Conservation (phyloP, 2,329 filamentous ascomycete species). For the Fusarium dlaminii region DNA sequence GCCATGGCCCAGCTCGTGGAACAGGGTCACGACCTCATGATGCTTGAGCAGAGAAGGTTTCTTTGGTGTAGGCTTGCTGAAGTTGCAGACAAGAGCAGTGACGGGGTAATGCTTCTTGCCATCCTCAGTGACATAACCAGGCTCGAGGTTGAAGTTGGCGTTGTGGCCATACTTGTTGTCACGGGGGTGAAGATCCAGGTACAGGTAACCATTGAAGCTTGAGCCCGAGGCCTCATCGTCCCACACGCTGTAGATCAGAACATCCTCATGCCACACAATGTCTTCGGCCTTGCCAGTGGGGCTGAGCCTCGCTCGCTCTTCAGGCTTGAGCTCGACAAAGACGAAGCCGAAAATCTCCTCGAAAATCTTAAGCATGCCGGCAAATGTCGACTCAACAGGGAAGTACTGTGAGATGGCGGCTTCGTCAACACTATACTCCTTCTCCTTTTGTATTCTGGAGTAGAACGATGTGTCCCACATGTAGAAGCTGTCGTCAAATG, state of each 20-base stretch:
- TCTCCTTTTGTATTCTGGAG: slow-evolving; percentile 81
- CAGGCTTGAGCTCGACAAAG: slow-evolving; percentile 76
- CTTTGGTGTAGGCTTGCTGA: slow-evolving; percentile 79
- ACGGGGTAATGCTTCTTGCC: slow-evolving; percentile 79
- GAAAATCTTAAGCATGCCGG: slow-evolving; percentile 84
- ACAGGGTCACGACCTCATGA: slow-evolving; percentile 82
- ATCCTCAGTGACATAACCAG: slow-evolving; percentile 72
- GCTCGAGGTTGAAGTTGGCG: slow-evolving; percentile 84
- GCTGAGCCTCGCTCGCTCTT: slow-evolving; percentile 72
- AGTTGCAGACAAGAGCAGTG: slow-evolving; percentile 86
- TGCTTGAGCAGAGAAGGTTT: slow-evolving; percentile 85
- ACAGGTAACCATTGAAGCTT: slow-evolving; percentile 82
- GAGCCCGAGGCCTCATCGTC: slow-evolving; percentile 76
- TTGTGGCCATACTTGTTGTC: slow-evolving; percentile 87
- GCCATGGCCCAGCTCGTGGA: slow-evolving; percentile 79
- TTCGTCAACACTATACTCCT: slow-evolving; percentile 83
- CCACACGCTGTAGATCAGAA: slow-evolving; percentile 86
- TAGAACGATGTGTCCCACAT: slow-evolving; percentile 87
- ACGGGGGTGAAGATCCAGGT: slow-evolving; percentile 82
- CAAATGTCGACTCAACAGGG: slow-evolving; percentile 77
- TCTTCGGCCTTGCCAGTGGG: slow-evolving; percentile 75
- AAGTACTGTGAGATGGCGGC: slow-evolving; percentile 86
- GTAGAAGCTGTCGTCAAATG: slow-evolving; percentile 76
- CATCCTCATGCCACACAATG: slow-evolving; percentile 84
- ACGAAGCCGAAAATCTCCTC: slow-evolving; percentile 83